Evolutionary conservation across 2,329 filamentous ascomycete genomes (phyloP).

Genomic region (Aspergillus caelatus): DNA sequence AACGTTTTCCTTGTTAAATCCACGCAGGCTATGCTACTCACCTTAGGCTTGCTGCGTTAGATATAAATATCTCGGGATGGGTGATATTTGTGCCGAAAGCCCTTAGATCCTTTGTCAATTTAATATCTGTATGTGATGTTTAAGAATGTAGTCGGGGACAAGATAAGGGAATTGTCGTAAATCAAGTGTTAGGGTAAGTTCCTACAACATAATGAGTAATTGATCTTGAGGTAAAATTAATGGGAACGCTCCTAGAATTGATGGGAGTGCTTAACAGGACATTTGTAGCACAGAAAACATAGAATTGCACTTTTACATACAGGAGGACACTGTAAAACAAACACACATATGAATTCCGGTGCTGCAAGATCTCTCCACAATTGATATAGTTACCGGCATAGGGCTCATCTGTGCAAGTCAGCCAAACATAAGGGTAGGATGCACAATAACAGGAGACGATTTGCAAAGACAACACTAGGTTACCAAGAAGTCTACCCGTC

Average conservation of each 20-base stretch:
- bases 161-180: background rate
- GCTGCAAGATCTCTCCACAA: background rate
- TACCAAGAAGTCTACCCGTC: background rate
- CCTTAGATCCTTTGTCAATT: fast-evolving
- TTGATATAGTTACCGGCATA: background rate
- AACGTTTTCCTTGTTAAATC: background rate
- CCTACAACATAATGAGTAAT: background rate
- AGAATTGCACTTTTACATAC: background rate
- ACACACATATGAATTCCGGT: background rate
- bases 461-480: background rate
- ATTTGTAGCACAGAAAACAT: background rate
- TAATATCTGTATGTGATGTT: background rate
- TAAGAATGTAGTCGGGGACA: background rate
- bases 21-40: background rate
- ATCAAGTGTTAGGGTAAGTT: background rate
- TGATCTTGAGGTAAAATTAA: background rate
- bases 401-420: background rate
- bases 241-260: no score
- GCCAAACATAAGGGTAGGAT: background rate
- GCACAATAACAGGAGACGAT: background rate
- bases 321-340: background rate
- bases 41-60: background rate
- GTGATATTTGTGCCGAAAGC: background rate
- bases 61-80: background rate
- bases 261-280: background rate